Evolutionary conservation across 1,284 basidiomycete genomes (phyloP).

Genomic region (Phylloporus sp.): DNA sequence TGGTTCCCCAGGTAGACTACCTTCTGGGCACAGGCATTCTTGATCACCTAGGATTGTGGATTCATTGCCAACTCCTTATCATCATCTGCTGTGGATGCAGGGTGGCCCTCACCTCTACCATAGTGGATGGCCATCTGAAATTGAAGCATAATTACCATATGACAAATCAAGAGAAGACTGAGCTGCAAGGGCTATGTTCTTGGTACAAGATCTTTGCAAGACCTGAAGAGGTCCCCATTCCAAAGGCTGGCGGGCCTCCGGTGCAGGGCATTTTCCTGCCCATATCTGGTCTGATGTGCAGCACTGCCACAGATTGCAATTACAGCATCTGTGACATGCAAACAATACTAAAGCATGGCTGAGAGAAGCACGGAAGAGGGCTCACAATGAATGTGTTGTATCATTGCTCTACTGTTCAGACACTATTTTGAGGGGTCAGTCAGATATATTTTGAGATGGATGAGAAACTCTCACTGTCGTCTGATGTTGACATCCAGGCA

Average conservation of each 20-base stretch:
- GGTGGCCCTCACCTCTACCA: background rate
- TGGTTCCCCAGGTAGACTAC: background rate
- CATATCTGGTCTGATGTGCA: background rate
- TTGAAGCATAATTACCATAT: background rate
- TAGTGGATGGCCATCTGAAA: background rate
- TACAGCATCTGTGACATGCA: conserved; percentile 9
- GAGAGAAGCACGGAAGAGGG: background rate
- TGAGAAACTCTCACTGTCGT: background rate
- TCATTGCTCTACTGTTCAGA: background rate
- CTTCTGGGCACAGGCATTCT: background rate
- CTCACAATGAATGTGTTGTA: background rate
- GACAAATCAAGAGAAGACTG: background rate
- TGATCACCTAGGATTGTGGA: background rate
- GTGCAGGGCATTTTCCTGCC: background rate
- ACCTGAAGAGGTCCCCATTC: background rate
- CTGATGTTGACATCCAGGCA: background rate
- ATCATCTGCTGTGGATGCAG: background rate
- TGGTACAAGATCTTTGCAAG: background rate
- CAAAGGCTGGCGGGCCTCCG: background rate
- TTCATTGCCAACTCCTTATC: background rate
- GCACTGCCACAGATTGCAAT: background rate
- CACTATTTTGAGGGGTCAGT: background rate
- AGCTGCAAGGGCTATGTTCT: background rate
- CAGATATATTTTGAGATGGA: conserved; percentile 13
- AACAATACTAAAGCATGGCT: conserved; percentile 5